These are phyloP conservation scores for Chlorella sorokiniana DNA, from an alignment of 139 green algal genomes.

Conservation along the genomic window DNA sequence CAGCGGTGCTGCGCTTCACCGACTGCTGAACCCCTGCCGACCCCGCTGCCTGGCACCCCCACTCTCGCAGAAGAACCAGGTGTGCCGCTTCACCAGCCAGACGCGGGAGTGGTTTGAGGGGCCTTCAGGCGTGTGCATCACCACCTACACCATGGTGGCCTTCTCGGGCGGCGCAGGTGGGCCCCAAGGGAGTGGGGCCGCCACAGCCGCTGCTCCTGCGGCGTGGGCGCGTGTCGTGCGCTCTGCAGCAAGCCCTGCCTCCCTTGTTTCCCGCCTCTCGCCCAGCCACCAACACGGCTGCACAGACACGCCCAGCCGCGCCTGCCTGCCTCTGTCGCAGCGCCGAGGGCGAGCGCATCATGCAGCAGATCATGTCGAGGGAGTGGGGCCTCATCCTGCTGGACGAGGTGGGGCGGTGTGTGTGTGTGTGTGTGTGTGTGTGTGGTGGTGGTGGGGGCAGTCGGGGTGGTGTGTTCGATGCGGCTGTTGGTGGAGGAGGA, in stretches of 20 bases:
- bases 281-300: neutral
- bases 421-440: neutral
- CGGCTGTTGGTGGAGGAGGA: no score
- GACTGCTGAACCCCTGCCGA: no score
- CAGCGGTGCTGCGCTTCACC: no score
- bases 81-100: constrained; percentile 88
- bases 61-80: constrained; percentile 68
- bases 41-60: no score
- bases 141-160: constrained; percentile 98
- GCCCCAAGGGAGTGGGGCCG: neutral
- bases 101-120: constrained; percentile 80
- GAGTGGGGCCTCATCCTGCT: constrained; percentile 98
- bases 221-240: no score
- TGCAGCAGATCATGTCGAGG: constrained; percentile 73
- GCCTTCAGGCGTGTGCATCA: constrained; percentile 75
- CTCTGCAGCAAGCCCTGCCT: no score
- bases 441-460: neutral
- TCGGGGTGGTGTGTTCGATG: no score
- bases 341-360: constrained; percentile 45
- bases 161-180: constrained; percentile 72
- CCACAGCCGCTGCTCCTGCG: neutral
- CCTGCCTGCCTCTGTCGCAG: neutral
- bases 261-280: neutral
- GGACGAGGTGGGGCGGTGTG: constrained; percentile 80
- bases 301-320: neutral